phyloP scores from a whole-genome alignment of 1,139 yeast genomes.

The Pneumocystis jirovecii region DNA sequence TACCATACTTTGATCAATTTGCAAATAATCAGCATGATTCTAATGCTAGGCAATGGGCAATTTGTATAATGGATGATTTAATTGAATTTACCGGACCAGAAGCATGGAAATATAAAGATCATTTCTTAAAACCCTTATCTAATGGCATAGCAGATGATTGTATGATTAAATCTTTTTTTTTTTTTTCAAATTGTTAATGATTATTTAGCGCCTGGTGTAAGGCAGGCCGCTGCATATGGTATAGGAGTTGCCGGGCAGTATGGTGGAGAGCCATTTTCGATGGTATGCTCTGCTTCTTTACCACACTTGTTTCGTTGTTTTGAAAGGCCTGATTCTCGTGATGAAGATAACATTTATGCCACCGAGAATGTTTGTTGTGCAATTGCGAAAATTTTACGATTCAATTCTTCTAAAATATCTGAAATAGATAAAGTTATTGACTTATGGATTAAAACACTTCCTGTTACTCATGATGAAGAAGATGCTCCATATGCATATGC shows the following conservation, averaged over 20 bases:
- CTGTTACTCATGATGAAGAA: constrained; percentile 69
- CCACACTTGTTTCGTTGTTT: constrained; percentile 63
- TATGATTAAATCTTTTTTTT: constrained; percentile 17
- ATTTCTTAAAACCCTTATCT: constrained; percentile 47
- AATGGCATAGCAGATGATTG: constrained; percentile 39
- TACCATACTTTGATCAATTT: constrained; percentile 23
- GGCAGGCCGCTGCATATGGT: constrained; percentile 78
- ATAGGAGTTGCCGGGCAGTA: constrained; percentile 77
- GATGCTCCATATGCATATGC: constrained; percentile 80
- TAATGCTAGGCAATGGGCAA: constrained; percentile 60
- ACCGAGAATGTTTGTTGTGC: constrained; percentile 78
- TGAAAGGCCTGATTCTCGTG: constrained; percentile 68
- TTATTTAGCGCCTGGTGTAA: constrained; percentile 43
- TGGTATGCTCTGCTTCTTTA: constrained; percentile 51
- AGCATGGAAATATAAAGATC: constrained; percentile 47
- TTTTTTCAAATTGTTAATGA: neutral
- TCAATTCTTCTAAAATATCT: constrained; percentile 21
- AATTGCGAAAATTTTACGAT: constrained; percentile 56
- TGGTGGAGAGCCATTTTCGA: constrained; percentile 51
- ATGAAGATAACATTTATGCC: constrained; percentile 70
- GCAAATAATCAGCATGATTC: constrained; percentile 33
- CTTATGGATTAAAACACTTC: constrained; percentile 72
- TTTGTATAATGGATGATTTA: constrained; percentile 66
- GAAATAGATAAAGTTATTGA: constrained; percentile 51
- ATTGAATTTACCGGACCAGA: constrained; percentile 64